These are phyloP conservation scores for Xylaria sp. DNA, from an alignment of 2,329 filamentous ascomycete genomes.

Conservation along the genomic window DNA sequence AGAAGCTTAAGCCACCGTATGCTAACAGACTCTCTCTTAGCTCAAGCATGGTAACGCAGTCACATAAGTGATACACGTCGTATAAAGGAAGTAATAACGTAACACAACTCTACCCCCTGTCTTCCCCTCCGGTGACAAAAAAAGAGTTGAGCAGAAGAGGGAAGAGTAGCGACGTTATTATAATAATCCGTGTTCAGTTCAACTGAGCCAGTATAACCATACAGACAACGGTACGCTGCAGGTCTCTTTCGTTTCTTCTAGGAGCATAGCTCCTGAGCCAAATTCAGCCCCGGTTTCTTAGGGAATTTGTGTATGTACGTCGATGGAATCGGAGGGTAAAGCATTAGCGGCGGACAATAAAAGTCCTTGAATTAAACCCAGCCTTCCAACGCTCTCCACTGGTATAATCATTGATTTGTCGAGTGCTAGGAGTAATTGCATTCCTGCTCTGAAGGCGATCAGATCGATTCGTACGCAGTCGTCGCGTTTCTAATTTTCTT, in stretches of 20 bases:
- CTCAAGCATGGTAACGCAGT: slow-evolving; percentile 6
- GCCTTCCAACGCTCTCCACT: background rate
- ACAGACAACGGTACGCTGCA: background rate
- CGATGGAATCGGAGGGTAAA: background rate
- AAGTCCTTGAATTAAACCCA: slow-evolving; percentile 3
- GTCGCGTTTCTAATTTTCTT: slow-evolving; percentile 40
- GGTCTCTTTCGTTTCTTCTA: background rate
- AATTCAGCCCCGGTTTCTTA: background rate
- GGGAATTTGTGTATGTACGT: slow-evolving; percentile 9
- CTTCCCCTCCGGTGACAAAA: slow-evolving; percentile 5
- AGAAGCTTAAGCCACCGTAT: slow-evolving; percentile 22
- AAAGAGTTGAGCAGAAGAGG: background rate
- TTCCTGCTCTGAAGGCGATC: background rate
- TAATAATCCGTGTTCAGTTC: background rate
- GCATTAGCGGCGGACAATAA: slow-evolving; percentile 5
- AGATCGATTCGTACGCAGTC: background rate
- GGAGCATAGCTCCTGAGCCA: background rate
- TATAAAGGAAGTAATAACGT: slow-evolving; percentile 5
- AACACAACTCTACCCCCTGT: background rate
- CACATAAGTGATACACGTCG: slow-evolving; percentile 19
- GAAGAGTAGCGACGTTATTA: slow-evolving; percentile 14
- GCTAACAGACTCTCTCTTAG: slow-evolving; percentile 5
- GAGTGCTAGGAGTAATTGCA: background rate
- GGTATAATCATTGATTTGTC: slow-evolving; percentile 1
- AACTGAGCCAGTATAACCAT: slow-evolving; percentile 1